These are phyloP conservation scores for Dactylellina leptospora DNA, from an alignment of 2,329 filamentous ascomycete genomes.

Conservation along the genomic window DNA sequence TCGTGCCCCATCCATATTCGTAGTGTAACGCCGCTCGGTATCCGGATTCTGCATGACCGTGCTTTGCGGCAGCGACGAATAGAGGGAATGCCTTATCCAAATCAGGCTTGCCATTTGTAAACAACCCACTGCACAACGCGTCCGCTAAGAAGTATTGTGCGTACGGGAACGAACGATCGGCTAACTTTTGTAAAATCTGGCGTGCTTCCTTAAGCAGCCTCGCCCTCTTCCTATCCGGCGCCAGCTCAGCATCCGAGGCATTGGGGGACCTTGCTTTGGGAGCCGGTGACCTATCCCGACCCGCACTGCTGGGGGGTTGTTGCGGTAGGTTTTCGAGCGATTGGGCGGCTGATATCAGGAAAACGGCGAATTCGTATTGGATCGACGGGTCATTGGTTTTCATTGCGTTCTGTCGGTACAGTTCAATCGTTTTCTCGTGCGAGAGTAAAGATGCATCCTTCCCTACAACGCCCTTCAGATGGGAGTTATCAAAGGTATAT, in stretches of 20 bases:
- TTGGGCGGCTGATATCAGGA: constrained; percentile 87
- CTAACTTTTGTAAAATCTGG: constrained; percentile 83
- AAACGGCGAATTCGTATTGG: constrained; percentile 95
- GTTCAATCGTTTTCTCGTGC: constrained; percentile 91
- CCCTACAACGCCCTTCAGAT: constrained; percentile 80
- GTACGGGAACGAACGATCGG: constrained; percentile 90
- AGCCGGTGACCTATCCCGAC: constrained; percentile 57
- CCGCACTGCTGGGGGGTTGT: constrained; percentile 27
- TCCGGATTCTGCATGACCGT: constrained; percentile 94
- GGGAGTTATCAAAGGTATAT: constrained; percentile 77
- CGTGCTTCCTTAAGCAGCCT: constrained; percentile 86
- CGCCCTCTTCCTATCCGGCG: constrained; percentile 66
- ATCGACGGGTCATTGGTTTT: constrained; percentile 91
- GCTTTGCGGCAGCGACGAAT: constrained; percentile 92
- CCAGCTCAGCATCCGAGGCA: constrained; percentile 61
- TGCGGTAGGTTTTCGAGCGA: constrained; percentile 45
- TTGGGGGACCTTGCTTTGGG: constrained; percentile 56
- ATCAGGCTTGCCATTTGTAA: constrained; percentile 93
- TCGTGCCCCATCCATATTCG: constrained; percentile 96
- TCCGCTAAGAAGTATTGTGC: constrained; percentile 98
- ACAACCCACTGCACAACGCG: constrained; percentile 90
- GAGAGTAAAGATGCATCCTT: constrained; percentile 90
- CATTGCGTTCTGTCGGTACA: constrained; percentile 97
- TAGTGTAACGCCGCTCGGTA: constrained; percentile 95
- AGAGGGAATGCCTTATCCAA: constrained; percentile 90